Evolutionary conservation across 306 rosid genomes (phyloP), one percentile per base, ranked within the genome.

Genomic region (Argentina anserina): DNA sequence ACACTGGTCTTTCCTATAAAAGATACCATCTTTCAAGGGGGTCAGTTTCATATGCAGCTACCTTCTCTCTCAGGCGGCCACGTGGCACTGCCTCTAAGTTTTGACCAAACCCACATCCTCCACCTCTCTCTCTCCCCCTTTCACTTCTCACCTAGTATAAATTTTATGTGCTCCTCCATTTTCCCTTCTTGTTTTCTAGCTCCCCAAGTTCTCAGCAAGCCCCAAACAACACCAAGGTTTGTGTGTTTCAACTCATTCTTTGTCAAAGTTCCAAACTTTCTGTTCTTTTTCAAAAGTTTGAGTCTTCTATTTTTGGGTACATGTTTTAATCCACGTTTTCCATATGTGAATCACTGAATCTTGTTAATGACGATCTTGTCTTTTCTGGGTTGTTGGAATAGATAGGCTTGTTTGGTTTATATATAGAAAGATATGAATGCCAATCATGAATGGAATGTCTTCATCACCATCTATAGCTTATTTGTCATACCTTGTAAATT

Each of bases 1-100:
- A 61, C 66, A 29, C 65, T 14, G 34, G 40, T 59, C 31, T 6
- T 59, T 34, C 40, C 66, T 31, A 47, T 8, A 20, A 69, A 49
- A 9, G 12, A 67, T 26, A 75, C 62, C 5, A 67, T 29, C 46
- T 72, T 75, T 69, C 73, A 75, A 78, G 76, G 76, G 73, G 80
- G 14, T 81, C 81, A 85, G 73, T 69, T 43, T 60, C 14, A 13
- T 63, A 21, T 23, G 65, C 69, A 80, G 82, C 93, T 63, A 78
- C 53, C 47, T 74, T 80, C 73, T 72, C 93, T 88, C 89, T 0
- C 0, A 0, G 31, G 5, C 15, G 39, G 65, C 15, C 77, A 70
- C 69, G 67, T 68, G 46, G 58, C 23, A 21, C 29, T 50, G 81
- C 73, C 46, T 71, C 71, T 70, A 43, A 53, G 49, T 36, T 59